These are phyloP conservation scores for Syzygium aqueum DNA, from an alignment of 345 rosid species.

Conservation along the genomic window DNA sequence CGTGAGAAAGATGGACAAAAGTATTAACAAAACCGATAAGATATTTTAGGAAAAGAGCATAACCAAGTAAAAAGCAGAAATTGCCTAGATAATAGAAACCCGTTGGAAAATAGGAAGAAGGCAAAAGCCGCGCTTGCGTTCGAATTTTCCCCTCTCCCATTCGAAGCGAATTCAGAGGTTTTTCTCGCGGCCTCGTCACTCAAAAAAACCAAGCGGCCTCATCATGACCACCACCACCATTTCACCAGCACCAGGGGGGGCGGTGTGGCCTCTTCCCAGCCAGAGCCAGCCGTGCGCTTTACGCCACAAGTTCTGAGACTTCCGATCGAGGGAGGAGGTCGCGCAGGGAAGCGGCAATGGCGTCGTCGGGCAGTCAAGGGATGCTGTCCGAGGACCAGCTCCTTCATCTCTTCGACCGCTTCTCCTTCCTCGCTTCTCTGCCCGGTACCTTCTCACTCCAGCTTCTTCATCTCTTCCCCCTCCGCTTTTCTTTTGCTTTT, in stretches of 20 bases:
- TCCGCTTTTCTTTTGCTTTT: background rate
- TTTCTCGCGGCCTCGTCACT: background rate
- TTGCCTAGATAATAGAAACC: background rate
- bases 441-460: constrained; percentile 29
- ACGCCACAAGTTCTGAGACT: background rate
- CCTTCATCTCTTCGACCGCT: constrained; percentile 61
- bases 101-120: background rate
- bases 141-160: background rate
- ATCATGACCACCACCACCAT: background rate
- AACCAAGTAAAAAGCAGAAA: background rate
- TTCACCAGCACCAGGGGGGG: background rate
- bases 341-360: background rate
- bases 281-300: background rate
- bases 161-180: background rate
- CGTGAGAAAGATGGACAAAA: rapidly evolving
- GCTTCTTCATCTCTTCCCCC: background rate
- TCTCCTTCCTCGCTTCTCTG: constrained; percentile 46
- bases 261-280: no score
- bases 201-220: background rate
- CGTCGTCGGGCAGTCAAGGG: background rate
- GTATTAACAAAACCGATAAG: background rate
- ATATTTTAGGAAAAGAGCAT: background rate
- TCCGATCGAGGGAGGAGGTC: background rate
- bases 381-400: constrained; percentile 61
- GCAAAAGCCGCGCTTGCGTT: background rate